Base-by-base conservation (phyloP, 2,329 filamentous ascomycete species). In the Fusarium annulatum region DNA sequence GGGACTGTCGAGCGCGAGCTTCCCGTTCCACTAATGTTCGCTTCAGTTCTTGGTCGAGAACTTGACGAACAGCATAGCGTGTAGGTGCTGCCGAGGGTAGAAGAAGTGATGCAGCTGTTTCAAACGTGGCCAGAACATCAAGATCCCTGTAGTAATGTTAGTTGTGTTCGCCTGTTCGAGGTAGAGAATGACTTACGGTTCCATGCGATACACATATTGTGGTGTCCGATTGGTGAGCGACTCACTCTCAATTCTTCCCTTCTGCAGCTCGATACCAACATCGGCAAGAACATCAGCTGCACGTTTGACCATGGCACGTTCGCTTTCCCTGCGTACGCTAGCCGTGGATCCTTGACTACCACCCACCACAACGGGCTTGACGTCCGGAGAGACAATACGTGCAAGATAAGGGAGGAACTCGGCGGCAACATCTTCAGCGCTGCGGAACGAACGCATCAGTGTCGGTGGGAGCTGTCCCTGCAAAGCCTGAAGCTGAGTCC, bases 31-130 rank as follows among this genome's bases (percentile, higher is more conserved):
- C 84, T 18, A 92, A 88, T 53, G 94, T 92, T 78, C 93, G 94
- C 68, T 90, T 90, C 77, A 96, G 93, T 81, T 98, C 96, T 80
- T 96, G 94, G 78, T 97, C 95, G 2, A 99, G 88, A 14, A 98
- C 95, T 81, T 98, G 96, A 28, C 96, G 91, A 10, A 99, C 92
- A 3, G 96, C 96, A 79, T 94, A 99, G n/a, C 96, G 90, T 0
- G 94, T 94, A 1, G 94, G 94, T 2, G 90, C 91, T 15, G 90
- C 88, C 5, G 89, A 88, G 42, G 87, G 84, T 21, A 89, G 84
- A 26, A 88, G 84, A 8, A 87, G 84, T 8, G 89, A 84, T 5
- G 87, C 84, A 12, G 88, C 89, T 0, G 94, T 94, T 75, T 94
- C 91, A 76, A 94, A 98, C 1, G 88, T 88, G 2, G 92, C 88